Evolutionary conservation across 805 yeast genomes (phyloP), one percentile per base, ranked within the genome.

Genomic region (Spathaspora hagerdaliae): DNA sequence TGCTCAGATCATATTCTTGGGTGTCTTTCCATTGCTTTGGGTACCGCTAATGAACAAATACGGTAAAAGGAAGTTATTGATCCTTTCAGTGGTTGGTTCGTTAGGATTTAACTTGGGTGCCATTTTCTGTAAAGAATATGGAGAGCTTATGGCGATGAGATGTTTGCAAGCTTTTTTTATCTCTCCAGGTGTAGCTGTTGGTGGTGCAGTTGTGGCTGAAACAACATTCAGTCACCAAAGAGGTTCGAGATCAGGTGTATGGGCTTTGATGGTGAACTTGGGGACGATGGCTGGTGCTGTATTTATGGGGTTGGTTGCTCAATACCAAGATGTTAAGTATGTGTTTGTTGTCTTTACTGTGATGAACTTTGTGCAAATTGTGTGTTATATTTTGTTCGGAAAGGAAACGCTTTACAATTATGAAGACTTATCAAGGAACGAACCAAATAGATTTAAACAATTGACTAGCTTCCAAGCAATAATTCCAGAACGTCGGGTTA

Each of bases 241-340:
- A 33, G 56, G 55, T 14, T 44, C 49, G 32, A 27, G 53, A 35
- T 47, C 49, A 19, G 57, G 57, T 4, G 43, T 47, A 36, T 54
- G 57, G 57, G 48, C 49, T 14, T 27, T 54, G 7, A 37, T 41
- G 29, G 48, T 52, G 10, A 51, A 48, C 27, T 33, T 54, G 11
- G 57, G 57, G 10, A 54, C 56, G 3, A 49, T 45, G 38, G 46
- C 48, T 11, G 57, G 56, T 2, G 56, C 57, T 7, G 46, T 54
- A 27, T 37, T 54, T 8, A 52, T 52, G 55, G 56, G 57, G 12
- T 52, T 54, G 38, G 53, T 53, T 12, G 39, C 42, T 19, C 46
- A 49, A 24, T 39, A 46, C 7, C 45, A 43, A 10, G 41, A 42
- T 26, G 46, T 46, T 7, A 52, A 47, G 40, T 48, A 46, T 31